Evolutionary conservation across 768 basidiomycete genomes (phyloP), one percentile per base, ranked within the genome.

Genomic region (Cystoderma amianthinum): DNA sequence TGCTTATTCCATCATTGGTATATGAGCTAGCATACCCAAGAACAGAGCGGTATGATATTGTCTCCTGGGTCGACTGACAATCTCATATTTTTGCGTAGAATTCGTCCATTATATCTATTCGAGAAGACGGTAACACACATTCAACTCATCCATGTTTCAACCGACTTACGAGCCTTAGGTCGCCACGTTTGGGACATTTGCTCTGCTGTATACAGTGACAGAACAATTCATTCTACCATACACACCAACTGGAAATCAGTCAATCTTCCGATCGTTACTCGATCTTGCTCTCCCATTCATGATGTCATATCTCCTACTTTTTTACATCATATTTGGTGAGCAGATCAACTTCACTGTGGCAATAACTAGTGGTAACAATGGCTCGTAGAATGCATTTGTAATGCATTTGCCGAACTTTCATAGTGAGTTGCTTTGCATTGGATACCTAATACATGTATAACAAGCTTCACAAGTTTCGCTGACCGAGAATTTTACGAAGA

Each of bases 401-500:
- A 96, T 53, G 91, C 74, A 5, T 96, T 97, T 54, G 95, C 94
- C 1, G 94, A 97, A 60, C 68, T 95, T 32, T 90, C 90, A 4
- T 85, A 76, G 90, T 91, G 50, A 55, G 81, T 58, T 3, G 7
- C 16, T 24, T 24, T 19, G n/a, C 12, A 12, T 36, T 13, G 13
- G 9, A 32, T 13, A 19, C 4, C 16, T 13, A 25, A 9, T 33
- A 10, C 24, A 19, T 16, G 35, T 41, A 10, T 36, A 43, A 51
- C 18, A 38, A 32, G 13, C 20, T 43, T 17, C 43, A 32, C 47
- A 9, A 91, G 89, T 58, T 99, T 99, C 55, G 90, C 91, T n/a
- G 95, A 99, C 58, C 74, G 95, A 35, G 85, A 91, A 49, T 99
- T 98, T 61, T 99, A 98, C 57, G 89, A 93, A 62, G 95, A 96